Percentiles rank a stretch among this genome's conserved stretches.
Conservation (phyloP, 495 filamentous ascomycete genomes). For the Venustampulla echinocandica region DNA sequence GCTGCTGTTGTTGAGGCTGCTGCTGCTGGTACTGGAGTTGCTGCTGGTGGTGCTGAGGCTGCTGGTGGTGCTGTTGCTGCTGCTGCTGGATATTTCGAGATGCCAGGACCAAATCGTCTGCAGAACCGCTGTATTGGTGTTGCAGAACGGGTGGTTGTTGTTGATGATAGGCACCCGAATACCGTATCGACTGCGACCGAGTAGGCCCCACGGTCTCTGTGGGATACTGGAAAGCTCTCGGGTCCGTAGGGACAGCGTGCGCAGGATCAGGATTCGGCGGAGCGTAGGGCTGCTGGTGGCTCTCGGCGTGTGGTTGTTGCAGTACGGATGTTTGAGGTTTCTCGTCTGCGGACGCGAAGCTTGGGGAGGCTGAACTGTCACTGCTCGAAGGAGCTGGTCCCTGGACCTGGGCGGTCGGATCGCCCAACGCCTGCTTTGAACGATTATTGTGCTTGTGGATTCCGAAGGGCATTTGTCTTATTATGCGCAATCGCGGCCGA, state of each 20-base stretch:
- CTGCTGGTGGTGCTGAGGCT: constrained; percentile 6
- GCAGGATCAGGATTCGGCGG: neutral
- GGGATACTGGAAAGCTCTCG: neutral
- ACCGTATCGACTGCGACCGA: constrained; percentile 16
- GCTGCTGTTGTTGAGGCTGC: constrained; percentile 3
- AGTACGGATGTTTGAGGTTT: neutral
- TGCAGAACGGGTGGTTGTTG: constrained; percentile 14
- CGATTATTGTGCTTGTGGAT: constrained; percentile 25
- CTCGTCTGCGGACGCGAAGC: neutral
- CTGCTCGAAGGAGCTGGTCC: neutral
- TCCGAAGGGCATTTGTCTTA: constrained; percentile 24
- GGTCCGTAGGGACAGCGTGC: neutral
- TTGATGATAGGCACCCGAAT: constrained; percentile 8
- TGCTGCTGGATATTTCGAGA: constrained; percentile 9
- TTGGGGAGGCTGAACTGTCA: neutral
- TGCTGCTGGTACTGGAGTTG: neutral
- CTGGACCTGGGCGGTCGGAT: neutral
- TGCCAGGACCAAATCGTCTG: constrained; percentile 27
- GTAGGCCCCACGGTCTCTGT: constrained; percentile 10
- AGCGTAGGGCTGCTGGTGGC: neutral
- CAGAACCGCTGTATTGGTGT: constrained; percentile 16
- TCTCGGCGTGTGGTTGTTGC: neutral
- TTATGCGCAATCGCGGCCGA: constrained; percentile 10
- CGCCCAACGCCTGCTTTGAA: constrained; percentile 26
- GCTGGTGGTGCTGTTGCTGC: constrained; percentile 20